phyloP scores from a whole-genome alignment of 164 flowering plant species.

The Vitis rupestris region DNA sequence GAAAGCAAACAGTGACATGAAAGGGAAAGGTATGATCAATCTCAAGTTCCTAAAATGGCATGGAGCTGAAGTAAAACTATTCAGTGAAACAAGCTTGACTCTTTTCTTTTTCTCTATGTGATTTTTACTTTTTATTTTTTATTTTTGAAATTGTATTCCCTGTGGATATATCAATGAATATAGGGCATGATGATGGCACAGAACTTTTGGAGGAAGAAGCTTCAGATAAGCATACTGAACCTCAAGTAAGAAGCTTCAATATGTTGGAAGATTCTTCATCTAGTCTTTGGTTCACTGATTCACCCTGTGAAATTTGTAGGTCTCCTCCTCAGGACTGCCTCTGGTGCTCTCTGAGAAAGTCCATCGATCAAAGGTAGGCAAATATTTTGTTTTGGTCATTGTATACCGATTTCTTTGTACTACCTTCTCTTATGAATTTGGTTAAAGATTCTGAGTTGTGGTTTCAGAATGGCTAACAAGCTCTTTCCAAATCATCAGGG shows the following conservation, averaged over 20 bases:
- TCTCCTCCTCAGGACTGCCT: conserved; percentile 61
- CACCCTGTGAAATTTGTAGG: conserved; percentile 33
- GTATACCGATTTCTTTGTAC: too few species aligned
- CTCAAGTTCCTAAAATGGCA: background rate
- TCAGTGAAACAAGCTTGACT: background rate
- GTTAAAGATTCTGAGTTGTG: background rate
- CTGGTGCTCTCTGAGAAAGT: conserved; percentile 76
- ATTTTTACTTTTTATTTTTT: background rate
- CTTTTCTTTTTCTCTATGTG: background rate
- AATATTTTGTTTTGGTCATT: too few species aligned
- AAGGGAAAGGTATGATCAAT: conserved; percentile 16
- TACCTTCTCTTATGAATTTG: too few species aligned
- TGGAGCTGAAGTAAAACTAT: background rate
- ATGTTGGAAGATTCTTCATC: background rate
- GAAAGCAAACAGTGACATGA: conserved; percentile 2
- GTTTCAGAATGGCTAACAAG: too few species aligned
- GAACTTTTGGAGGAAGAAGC: conserved; percentile 37
- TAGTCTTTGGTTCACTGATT: conserved; percentile 2
- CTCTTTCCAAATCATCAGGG: too few species aligned
- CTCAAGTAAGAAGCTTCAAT: conserved; percentile 39
- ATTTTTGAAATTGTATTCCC: background rate
- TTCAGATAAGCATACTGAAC: conserved; percentile 36
- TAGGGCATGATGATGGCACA: conserved; percentile 27
- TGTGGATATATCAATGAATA: conserved; percentile 1
- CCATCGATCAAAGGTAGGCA: conserved; percentile 59